These are phyloP conservation scores for Dioscorea zingiberensis DNA, from an alignment of 106 monocot genomes.

Conservation along the genomic window DNA sequence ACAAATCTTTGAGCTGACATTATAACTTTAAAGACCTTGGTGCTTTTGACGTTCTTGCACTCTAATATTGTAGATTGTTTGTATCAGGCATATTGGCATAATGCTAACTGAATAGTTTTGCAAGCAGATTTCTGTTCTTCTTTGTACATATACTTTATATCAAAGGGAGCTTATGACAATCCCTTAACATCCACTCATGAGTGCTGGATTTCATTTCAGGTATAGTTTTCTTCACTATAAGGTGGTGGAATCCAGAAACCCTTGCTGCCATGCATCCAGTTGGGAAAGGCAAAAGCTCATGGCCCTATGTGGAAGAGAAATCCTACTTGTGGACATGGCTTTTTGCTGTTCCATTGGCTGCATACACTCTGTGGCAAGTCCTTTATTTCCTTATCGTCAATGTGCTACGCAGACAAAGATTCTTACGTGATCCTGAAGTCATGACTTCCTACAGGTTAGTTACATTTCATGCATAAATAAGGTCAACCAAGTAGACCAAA, in stretches of 20 bases:
- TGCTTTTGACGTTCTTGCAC: too few relatives aligned
- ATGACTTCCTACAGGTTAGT: conserved; percentile 95
- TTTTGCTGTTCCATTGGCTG: conserved; percentile 81
- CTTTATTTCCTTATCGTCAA: conserved; percentile 96
- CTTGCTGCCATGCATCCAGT: conserved; percentile 93
- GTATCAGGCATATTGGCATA: too few relatives aligned
- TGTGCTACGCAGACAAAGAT: conserved; percentile 75
- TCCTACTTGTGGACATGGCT: conserved; percentile 92
- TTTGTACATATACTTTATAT: too few relatives aligned
- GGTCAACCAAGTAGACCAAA: too few relatives aligned
- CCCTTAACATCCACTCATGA: too few relatives aligned
- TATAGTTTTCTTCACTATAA: conserved; percentile 89
- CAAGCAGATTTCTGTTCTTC: too few relatives aligned
- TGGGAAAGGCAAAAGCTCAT: conserved; percentile 52
- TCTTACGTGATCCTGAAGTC: conserved; percentile 91
- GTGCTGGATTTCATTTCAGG: conserved; percentile 23
- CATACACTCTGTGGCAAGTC: conserved; percentile 91
- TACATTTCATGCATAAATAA: background rate
- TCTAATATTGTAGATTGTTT: too few relatives aligned
- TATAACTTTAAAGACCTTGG: too few relatives aligned
- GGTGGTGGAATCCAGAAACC: conserved; percentile 91
- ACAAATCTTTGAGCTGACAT: too few relatives aligned
- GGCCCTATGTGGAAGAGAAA: conserved; percentile 89
- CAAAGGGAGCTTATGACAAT: too few relatives aligned
- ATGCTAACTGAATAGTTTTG: too few relatives aligned